Base-by-base conservation (phyloP, 1,139 yeast genomes). In the Candida mesenterica region DNA sequence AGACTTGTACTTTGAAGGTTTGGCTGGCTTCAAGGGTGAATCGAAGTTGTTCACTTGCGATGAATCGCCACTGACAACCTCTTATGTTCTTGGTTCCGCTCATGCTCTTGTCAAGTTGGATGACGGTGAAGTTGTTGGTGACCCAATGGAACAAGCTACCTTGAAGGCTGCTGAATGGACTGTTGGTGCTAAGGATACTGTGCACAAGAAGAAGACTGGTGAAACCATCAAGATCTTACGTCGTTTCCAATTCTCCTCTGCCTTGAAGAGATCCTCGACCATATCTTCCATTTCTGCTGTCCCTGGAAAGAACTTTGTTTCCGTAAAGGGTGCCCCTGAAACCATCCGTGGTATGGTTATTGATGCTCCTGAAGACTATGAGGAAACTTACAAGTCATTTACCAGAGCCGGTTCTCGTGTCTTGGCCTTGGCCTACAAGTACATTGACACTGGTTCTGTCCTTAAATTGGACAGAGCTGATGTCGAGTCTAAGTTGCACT, bases 281-380 rank as follows among this genome's bases (percentile, higher is more conserved):
- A 78, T 92, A 50, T 85, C 97, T n/a, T 63, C 68, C 30, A 66
- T 80, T 34, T 72, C 69, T 44, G 65, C 77, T 33, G 41, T 65
- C 25, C 62, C 60, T n/a, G 69, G 69, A 32, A 76, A 82, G 48
- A 62, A 79, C 44, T 73, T 89, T 49, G 94, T 90, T 33, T 84
- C 96, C 49, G 96, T 83, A 30, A 94, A 94, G 63, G 99, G 99
- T 72, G 99, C 99, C 2, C 99, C 99, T n/a, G 99, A 92, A 66
- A 92, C 97, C 22, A 78, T 92, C 50, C 81, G 83, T 55, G 72
- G 71, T 37, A 88, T 94, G 87, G 65, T 94, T 48, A 53, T 63
- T 33, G 72, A 70, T 34, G 77, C 86, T 40, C 97, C 98, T 26
- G 77, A 67, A 25, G 72, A 79, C 48, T 92, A 92, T 56, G 97